Percentiles rank a stretch among this genome's conserved stretches.
phyloP scores from a whole-genome alignment of 768 basidiomycete genomes.

The Cytidiella melzeri region DNA sequence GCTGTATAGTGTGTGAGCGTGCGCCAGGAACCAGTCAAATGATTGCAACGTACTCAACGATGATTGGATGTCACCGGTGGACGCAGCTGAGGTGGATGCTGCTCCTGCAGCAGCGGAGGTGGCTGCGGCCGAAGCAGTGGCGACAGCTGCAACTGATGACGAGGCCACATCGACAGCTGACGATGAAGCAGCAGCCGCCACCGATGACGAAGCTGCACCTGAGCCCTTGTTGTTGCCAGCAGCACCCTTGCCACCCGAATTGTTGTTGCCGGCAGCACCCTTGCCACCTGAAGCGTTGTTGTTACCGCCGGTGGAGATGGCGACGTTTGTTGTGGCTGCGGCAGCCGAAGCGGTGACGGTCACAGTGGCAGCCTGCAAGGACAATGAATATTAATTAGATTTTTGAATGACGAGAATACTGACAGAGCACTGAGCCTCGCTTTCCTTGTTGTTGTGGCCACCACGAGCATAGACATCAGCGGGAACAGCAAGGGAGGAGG shows the following conservation, averaged over 20 bases:
- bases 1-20: conserved; percentile 15
- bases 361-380: conserved; percentile 29
- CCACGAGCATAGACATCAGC: background rate
- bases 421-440: conserved; percentile 4
- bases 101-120: no score
- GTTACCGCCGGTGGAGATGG: conserved; percentile 15
- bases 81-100: no score
- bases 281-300: conserved; percentile 4
- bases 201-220: conserved; percentile 2
- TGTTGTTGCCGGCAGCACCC: conserved; percentile 10
- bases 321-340: conserved; percentile 10
- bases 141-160: conserved; percentile 17
- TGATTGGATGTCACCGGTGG: conserved; percentile 8
- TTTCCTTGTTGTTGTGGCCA: conserved; percentile 1
- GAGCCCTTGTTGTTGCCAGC: conserved; percentile 15
- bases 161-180: background rate
- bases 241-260: conserved; percentile 9
- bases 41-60: conserved; percentile 20
- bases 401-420: conserved; percentile 5
- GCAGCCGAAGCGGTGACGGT: conserved; percentile 28
- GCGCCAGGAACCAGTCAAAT: background rate
- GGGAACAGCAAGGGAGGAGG: conserved; percentile 10
- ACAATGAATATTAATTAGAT: conserved; percentile 13
- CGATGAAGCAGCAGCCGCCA: conserved; percentile 2
- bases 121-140: conserved; percentile 2